phyloP scores from a whole-genome alignment of 73 alveolate species.

The Paramecium tetraurelia region DNA sequence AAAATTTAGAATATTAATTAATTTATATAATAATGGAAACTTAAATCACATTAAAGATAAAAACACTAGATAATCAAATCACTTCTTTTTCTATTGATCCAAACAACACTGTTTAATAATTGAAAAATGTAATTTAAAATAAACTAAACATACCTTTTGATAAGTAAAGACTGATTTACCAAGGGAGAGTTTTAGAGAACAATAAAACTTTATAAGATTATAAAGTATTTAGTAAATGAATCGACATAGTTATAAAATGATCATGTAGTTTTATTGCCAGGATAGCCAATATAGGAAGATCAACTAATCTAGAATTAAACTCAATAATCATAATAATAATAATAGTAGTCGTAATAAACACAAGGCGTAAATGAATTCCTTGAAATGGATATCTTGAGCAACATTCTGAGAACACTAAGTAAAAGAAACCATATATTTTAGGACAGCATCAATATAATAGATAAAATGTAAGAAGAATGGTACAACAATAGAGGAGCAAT shows the following conservation, averaged over 20 bases:
- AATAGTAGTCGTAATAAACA: neutral
- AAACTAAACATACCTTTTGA: slow-evolving; percentile 76
- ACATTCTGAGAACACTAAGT: slow-evolving; percentile 60
- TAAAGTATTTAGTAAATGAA: slow-evolving; percentile 21
- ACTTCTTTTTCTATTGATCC: neutral
- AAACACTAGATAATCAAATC: slow-evolving; percentile 11
- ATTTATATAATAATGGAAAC: slow-evolving; percentile 14
- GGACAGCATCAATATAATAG: slow-evolving; percentile 12
- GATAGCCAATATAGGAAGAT: slow-evolving; percentile 63
- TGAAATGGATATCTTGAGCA: slow-evolving; percentile 18
- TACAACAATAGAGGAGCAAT: slow-evolving; percentile 35
- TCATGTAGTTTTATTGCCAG: slow-evolving; percentile 87
- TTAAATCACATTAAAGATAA: neutral
- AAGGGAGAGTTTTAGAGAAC: slow-evolving; percentile 86
- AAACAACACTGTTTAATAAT: slow-evolving; percentile 50
- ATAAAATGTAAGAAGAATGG: slow-evolving; percentile 61
- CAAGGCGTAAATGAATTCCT: neutral
- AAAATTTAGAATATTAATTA: neutral
- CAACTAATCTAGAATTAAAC: neutral
- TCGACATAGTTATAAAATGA: slow-evolving; percentile 74
- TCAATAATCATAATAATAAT: slow-evolving; percentile 22
- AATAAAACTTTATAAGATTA: slow-evolving; percentile 70
- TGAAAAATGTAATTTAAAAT: slow-evolving; percentile 57
- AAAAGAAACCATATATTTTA: neutral
- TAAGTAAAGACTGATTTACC: slow-evolving; percentile 84